Conservation (phyloP, 2,329 filamentous ascomycete species). For the Colletotrichum higginsianum region DNA sequence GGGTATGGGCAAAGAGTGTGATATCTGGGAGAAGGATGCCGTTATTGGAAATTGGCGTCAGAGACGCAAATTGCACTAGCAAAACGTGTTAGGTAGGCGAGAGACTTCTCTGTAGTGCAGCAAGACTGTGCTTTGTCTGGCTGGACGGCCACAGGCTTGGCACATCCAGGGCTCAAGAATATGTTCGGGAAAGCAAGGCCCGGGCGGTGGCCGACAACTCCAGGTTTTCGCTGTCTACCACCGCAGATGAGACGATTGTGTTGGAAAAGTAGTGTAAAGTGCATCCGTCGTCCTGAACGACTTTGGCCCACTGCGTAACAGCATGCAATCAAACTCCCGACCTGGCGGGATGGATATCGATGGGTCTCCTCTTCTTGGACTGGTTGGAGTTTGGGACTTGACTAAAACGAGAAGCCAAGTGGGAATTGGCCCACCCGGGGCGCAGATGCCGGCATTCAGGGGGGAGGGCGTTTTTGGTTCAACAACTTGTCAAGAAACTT, state of each 20-base stretch:
- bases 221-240: neutral
- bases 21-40: constrained; percentile 12
- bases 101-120: neutral
- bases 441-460: constrained; percentile 40
- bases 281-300: constrained; percentile 2
- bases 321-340: constrained; percentile 39
- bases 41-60: constrained; percentile 33
- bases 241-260: constrained; percentile 11
- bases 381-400: constrained; percentile 23
- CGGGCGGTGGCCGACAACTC: constrained; percentile 25
- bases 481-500: constrained; percentile 37
- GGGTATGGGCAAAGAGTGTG: constrained; percentile 5
- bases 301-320: constrained; percentile 11
- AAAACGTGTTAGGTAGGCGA: constrained; percentile 1
- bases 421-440: constrained; percentile 38
- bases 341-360: constrained; percentile 19
- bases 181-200: constrained; percentile 13
- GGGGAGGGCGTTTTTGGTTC: constrained; percentile 25
- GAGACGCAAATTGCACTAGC: constrained; percentile 26
- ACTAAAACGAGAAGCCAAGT: constrained; percentile 32
- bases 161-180: constrained; percentile 11
- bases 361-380: constrained; percentile 13
- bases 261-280: constrained; percentile 11
- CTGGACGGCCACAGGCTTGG: constrained; percentile 25
- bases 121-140: neutral